Evolutionary conservation across 2,329 filamentous ascomycete species (phyloP).

Genomic region (Neonectria coccinea): DNA sequence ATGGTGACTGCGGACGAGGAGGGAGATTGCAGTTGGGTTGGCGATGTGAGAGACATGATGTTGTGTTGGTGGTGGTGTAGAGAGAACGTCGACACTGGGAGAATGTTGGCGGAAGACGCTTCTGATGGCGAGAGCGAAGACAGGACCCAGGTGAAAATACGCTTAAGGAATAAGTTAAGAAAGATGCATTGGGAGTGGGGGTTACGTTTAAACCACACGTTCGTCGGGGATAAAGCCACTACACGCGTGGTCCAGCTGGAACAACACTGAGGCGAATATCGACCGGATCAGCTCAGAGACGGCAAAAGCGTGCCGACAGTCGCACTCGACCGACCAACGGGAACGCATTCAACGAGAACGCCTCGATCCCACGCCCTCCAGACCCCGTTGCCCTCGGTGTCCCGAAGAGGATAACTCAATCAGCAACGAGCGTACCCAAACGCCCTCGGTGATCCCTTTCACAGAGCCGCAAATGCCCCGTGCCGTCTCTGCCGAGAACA

Average conservation of each 20-base stretch:
- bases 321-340: constrained; percentile 11
- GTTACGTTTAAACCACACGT: not conserved
- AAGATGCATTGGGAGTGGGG: not conserved
- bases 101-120: not conserved
- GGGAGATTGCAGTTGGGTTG: constrained; percentile 4
- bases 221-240: not conserved
- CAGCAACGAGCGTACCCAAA: constrained; percentile 35
- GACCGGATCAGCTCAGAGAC: not conserved
- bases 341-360: not conserved
- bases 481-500: constrained; percentile 25
- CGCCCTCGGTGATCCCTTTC: constrained; percentile 32
- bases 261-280: not conserved
- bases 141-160: constrained; percentile 13
- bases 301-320: constrained; percentile 1
- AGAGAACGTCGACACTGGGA: not conserved
- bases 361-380: not conserved
- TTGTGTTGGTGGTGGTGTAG: not conserved
- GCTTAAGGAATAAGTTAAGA: constrained; percentile 17
- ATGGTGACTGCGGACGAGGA: constrained; percentile 23
- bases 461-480: constrained; percentile 16
- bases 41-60: constrained; percentile 13
- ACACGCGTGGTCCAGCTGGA: not conserved
- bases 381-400: constrained; percentile 33
- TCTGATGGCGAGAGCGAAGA: not conserved
- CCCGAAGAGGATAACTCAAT: constrained; percentile 36